Percentiles rank a stretch among this genome's conserved stretches.
Conservation (phyloP, 768 basidiomycete species). For the Serendipita sp. region DNA sequence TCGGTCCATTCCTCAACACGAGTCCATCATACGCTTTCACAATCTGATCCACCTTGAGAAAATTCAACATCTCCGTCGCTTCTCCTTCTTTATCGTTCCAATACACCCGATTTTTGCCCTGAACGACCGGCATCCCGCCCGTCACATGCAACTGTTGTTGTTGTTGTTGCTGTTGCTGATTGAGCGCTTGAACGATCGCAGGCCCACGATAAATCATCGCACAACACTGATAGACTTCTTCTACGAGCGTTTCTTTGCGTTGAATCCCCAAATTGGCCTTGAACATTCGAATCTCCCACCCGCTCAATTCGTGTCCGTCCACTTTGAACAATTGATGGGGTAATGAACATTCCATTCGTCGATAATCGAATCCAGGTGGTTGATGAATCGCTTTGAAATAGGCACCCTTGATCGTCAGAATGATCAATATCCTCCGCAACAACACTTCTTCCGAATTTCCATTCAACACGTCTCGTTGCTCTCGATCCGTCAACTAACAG, state of each 20-base stretch:
- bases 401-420: constrained; percentile 63
- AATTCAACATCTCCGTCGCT: constrained; percentile 3
- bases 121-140: background rate
- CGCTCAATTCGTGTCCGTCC: constrained; percentile 50
- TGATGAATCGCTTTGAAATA: constrained; percentile 78
- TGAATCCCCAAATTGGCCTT: constrained; percentile 54
- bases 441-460: constrained; percentile 40
- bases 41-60: constrained; percentile 1
- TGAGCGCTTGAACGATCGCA: background rate
- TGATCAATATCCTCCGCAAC: constrained; percentile 57
- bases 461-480: constrained; percentile 38
- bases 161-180: background rate
- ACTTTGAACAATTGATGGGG: constrained; percentile 42
- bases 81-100: constrained; percentile 3
- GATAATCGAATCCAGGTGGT: constrained; percentile 62
- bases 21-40: background rate
- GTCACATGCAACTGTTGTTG: background rate
- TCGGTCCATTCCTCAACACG: background rate
- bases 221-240: constrained; percentile 12
- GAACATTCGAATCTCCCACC: constrained; percentile 82
- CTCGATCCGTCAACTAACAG: constrained; percentile 20
- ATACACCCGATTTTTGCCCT: background rate
- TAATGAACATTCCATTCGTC: constrained; percentile 68
- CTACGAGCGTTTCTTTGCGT: constrained; percentile 17
- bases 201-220: constrained; percentile 11